Conservation (phyloP, 495 filamentous ascomycete species). For the Daldinia childiae region DNA sequence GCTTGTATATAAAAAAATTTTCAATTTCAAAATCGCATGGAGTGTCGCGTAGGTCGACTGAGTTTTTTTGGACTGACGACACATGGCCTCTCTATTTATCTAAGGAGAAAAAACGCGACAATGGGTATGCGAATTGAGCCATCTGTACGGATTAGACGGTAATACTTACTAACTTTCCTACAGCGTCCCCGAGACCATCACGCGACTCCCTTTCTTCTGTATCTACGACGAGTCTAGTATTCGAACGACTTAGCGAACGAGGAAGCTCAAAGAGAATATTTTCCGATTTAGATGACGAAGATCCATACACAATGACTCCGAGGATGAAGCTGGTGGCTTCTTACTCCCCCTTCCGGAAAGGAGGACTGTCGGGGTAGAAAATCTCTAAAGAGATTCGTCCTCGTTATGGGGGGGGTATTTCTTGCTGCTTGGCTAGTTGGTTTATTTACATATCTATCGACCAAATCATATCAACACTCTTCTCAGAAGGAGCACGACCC, state of each 20-base stretch:
- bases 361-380: conserved; percentile 62
- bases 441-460: conserved; percentile 75
- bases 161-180: conserved; percentile 8
- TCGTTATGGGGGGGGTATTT: conserved; percentile 71
- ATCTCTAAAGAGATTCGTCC: conserved; percentile 70
- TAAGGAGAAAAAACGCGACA: conserved; percentile 19
- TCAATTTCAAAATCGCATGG: background rate
- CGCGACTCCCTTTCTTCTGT: conserved; percentile 71
- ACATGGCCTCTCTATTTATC: conserved; percentile 25
- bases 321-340: conserved; percentile 57
- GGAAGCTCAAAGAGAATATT: conserved; percentile 49
- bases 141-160: background rate
- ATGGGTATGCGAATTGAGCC: conserved; percentile 30
- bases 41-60: background rate
- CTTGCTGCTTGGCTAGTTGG: conserved; percentile 83
- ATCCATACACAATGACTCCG: conserved; percentile 54
- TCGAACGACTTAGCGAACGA: conserved; percentile 73
- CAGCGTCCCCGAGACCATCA: conserved; percentile 56
- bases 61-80: conserved; percentile 3
- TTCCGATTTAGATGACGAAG: conserved; percentile 55
- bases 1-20: conserved; percentile 1
- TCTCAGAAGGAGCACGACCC: conserved; percentile 73
- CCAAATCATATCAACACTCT: conserved; percentile 70
- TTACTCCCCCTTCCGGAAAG: conserved; percentile 46
- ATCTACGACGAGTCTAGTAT: conserved; percentile 80